Base-by-base conservation (phyloP, 352 stramenopile genomes). In the Peronosclerospora sorghi region DNA sequence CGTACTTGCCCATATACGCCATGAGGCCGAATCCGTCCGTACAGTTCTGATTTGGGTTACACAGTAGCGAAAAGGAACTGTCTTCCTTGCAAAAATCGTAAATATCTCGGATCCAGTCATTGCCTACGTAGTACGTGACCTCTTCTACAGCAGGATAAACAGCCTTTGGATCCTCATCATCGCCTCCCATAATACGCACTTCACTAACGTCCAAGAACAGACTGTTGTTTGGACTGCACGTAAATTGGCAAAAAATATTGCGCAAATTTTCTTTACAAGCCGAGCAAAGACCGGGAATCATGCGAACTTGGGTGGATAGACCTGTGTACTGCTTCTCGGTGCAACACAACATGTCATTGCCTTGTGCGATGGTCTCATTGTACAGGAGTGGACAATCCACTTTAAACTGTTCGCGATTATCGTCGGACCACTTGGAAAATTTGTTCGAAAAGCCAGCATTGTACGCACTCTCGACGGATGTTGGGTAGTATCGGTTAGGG, bases 191-290 rank as follows among this genome's bases (percentile, higher is more conserved):
- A 24, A 83, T 65, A 19, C 65, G 68, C 2, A 83, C 54, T 50
- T 81, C 62, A 15, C 64, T 60, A 9, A 78, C 40, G 29, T 77
- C 64, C 9, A 81, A 38, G 47, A 83, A 81, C 38, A 78, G 56
- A 8, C 63, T 73, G 54, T 83, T 79, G 56, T 73, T 79, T 12
- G 71, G 71, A 43, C 62, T 77, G 50, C 71, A 83, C 19, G 71
- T 69, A 43, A 79, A 73, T 38, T 77, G 63, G 32, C 71, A 83
- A 45, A 71, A 79, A 17, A 81, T 60, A 50, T 83, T 79, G 46
- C 68, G 71, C 44, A 83, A 56, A 29, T 81, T 77, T 28, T 76
- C 54, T 50, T 83, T 81, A 39, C 68, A 81, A 7, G 68, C 48
- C 10, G 68, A 68, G 41, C 71, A 83, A 21, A 72, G 48, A 8